Evolutionary conservation across 2,329 filamentous ascomycete genomes (phyloP), one percentile per base, ranked within the genome.

Genomic region (Magnaporthiopsis incrustans): DNA sequence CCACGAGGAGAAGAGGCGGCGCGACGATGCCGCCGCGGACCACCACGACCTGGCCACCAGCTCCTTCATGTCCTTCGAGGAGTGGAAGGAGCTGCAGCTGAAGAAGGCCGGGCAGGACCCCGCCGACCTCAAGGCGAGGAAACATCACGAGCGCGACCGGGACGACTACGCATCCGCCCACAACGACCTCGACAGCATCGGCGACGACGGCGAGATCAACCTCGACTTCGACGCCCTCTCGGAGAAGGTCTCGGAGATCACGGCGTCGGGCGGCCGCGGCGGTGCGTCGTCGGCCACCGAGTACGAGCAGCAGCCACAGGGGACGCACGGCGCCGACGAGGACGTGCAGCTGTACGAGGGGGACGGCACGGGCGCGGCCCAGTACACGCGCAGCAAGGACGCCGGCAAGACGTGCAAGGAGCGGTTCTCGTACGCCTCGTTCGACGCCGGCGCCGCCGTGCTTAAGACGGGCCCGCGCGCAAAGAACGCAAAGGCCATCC

Each of bases 351-450:
- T 79, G 0, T 77, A 79, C 67, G 79, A 80, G 62, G 78, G 82
- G 66, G 78, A 82, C 66, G 79, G 76, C 14, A 79, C 81, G 30
- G 30, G 30, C 30, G 30, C 30, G 30, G 30, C 30, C 30, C 30
- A 30, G 25, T 79, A 82, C 50, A 82, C 86, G 66, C 85, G 91
- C 53, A 92, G 90, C 72, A 97, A 96, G 75, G 93, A 98, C 75
- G 95, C 95, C 4, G 95, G 95, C 10, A 97, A 91, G 75, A 99
- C 95, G 0, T 97, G 94, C 82, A 98, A 98, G 76, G 95, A 98
- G 76, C 85, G 95, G 59, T 97, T 97, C 76, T 98, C 96, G 64
- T 99, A 96, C 77, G 92, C 95, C 8, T 98, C 94, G 0, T 98
- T 98, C 72, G 95, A 99, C 74, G 96, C 92, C 66, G 95, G 95